Evolutionary conservation across 495 filamentous ascomycete species (phyloP).

Genomic region (Lentithecium fluviatile): DNA sequence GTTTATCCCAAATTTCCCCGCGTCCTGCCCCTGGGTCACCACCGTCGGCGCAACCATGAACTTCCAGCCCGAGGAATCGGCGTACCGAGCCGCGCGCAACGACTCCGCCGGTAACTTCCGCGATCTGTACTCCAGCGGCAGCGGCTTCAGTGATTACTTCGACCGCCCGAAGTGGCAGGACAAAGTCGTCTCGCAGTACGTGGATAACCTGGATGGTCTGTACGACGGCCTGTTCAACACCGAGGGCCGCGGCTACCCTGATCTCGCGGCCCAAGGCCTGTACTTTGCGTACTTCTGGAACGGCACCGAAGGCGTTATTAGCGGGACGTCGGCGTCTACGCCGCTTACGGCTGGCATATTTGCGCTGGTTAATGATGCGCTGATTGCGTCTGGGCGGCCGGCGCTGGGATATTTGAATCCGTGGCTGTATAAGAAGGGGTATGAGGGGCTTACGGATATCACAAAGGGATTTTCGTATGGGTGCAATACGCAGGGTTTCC

Average conservation of each 20-base stretch:
- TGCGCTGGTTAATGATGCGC: conserved; percentile 43
- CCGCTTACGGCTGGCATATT: conserved; percentile 41
- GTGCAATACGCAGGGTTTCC: conserved; percentile 40
- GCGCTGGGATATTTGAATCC: conserved; percentile 47
- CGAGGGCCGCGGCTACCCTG: conserved; percentile 43
- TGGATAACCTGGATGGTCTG: conserved; percentile 33
- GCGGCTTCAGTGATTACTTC: conserved; percentile 46
- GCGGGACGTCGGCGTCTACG: conserved; percentile 42
- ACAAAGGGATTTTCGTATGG: conserved; percentile 37
- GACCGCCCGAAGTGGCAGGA: conserved; percentile 39
- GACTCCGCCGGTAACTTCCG: conserved; percentile 9
- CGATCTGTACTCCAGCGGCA: conserved; percentile 36
- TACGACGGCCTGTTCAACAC: conserved; percentile 44
- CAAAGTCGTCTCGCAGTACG: conserved; percentile 37
- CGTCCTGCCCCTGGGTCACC: conserved; percentile 44
- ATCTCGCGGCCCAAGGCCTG: conserved; percentile 42
- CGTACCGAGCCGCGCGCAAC: conserved; percentile 22
- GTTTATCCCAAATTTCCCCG: conserved; percentile 43
- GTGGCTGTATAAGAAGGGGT: conserved; percentile 41
- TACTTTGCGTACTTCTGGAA: conserved; percentile 41
- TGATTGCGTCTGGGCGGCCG: conserved; percentile 37
- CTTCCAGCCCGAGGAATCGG: conserved; percentile 44
- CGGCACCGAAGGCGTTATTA: conserved; percentile 36
- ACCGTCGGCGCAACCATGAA: conserved; percentile 42
- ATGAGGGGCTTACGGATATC: conserved; percentile 43